These are phyloP conservation scores for Microbotryomycetes sp. DNA, from an alignment of 1,284 basidiomycete genomes.

Conservation along the genomic window DNA sequence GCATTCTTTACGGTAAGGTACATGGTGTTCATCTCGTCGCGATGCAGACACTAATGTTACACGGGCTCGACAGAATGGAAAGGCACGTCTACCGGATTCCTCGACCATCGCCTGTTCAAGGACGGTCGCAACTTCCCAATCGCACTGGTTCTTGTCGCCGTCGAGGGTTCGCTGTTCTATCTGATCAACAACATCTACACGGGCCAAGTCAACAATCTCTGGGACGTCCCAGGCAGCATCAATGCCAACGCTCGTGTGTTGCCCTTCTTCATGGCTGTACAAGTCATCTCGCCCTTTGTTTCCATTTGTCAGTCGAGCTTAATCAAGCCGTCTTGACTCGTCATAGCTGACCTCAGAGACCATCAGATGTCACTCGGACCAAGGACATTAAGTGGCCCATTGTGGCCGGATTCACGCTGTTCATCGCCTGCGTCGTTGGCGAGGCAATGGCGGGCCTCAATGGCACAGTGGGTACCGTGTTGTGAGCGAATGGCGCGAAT, in stretches of 20 bases:
- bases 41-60: not conserved
- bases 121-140: constrained; percentile 15
- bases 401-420: constrained; percentile 6
- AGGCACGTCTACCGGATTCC: constrained; percentile 11
- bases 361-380: constrained; percentile 1
- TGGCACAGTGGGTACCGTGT: constrained; percentile 1
- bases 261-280: constrained; percentile 16
- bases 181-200: constrained; percentile 17
- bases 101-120: constrained; percentile 16
- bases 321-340: too few relatives aligned
- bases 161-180: constrained; percentile 17
- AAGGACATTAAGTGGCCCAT: constrained; percentile 18
- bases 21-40: not conserved
- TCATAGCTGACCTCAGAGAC: too few relatives aligned
- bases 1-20: constrained; percentile 1
- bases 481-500: too few relatives aligned
- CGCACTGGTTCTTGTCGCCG: constrained; percentile 10
- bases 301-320: not conserved
- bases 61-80: not conserved
- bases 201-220: too few relatives aligned
- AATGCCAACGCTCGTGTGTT: constrained; percentile 9
- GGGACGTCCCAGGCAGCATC: constrained; percentile 8
- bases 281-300: constrained; percentile 8
- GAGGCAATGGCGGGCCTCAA: not conserved
- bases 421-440: not conserved